Base-by-base conservation (phyloP, 352 stramenopile species). In the Globisporangium paddicum region DNA sequence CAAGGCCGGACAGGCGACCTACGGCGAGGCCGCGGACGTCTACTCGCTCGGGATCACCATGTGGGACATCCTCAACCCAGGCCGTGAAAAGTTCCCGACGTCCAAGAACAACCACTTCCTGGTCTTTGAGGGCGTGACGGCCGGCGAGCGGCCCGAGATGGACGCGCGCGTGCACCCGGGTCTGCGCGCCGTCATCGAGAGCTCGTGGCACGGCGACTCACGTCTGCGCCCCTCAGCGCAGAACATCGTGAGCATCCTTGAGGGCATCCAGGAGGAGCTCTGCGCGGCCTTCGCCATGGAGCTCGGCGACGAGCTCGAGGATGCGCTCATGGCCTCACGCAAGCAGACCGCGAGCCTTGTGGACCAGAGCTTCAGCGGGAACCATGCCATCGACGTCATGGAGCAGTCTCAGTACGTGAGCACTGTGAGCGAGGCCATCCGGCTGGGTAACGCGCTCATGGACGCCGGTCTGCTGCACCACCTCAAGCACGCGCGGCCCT, bases 21-120 rank as follows among this genome's bases (percentile, higher is more conserved):
- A 93, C 58, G 78, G 60, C 18, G 77, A 92, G 47, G 74, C 76
- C 30, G 81, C 83, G 0, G 85, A 93, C 42, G 68, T 94, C 34
- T 94, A 90, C 59, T 77, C 77, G 21, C 58, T 94, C n/a, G 82
- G 64, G 16, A 82, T 93, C 46, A 91, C 81, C 16, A 77, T 94
- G 61, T 93, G 82, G 79, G 78, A 93, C 35, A 72, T 94, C n/a
- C 41, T 87, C 9, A 53, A 87, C 53, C 80, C 80, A 6, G 63
- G 69, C 0, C 40, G 25, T 8, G 76, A 79, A 18, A 87, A 86
- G 55, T 89, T 73, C 41, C 72, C 74, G 3, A 38, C 19, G 32
- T 23, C 46, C n/a, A 47, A 49, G 18, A 70, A 79, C 44, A 70
- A 71, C 23, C 69, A 82, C 50, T 61, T 77, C n/a, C 69, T 67